These are phyloP conservation scores for Panus rudis DNA, from an alignment of 768 basidiomycete genomes.

Conservation along the genomic window DNA sequence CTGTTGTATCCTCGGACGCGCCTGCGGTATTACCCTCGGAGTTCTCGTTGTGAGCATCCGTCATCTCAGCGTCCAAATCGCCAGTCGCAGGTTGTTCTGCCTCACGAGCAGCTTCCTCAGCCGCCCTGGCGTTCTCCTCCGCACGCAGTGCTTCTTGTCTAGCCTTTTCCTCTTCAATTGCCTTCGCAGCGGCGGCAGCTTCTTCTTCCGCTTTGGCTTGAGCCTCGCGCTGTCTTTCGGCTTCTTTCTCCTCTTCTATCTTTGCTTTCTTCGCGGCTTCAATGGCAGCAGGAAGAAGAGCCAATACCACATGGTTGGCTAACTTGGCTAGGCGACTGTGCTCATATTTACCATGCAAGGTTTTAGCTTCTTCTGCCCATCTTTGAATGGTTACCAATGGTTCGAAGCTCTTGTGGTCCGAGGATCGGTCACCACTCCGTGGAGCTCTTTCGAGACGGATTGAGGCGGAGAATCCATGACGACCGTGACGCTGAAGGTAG, in stretches of 20 bases:
- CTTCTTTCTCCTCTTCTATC: conserved; percentile 29
- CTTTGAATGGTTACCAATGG: conserved; percentile 78
- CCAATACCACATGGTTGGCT: conserved; percentile 62
- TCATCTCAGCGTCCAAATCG: conserved; percentile 45
- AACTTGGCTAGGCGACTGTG: conserved; percentile 60
- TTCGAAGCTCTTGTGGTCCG: conserved; percentile 53
- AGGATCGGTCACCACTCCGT: conserved; percentile 28
- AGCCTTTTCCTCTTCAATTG: conserved; percentile 30
- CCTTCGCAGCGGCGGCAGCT: conserved; percentile 28
- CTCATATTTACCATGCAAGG: conserved; percentile 70
- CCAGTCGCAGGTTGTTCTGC: conserved; percentile 11
- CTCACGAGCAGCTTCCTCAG: conserved; percentile 11
- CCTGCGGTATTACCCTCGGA: conserved; percentile 8
- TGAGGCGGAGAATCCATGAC: conserved; percentile 43
- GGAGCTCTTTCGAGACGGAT: conserved; percentile 54
- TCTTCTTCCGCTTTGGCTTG: conserved; percentile 49
- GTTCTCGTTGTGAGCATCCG: conserved; percentile 25
- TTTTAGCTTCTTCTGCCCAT: conserved; percentile 86
- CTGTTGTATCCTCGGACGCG: conserved; percentile 12
- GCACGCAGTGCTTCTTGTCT: conserved; percentile 27
- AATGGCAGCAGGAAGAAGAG: conserved; percentile 73
- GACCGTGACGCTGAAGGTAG: conserved; percentile 40
- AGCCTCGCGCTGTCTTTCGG: conserved; percentile 32
- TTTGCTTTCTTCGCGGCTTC: conserved; percentile 43
- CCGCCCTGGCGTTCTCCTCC: conserved; percentile 24